Base-by-base conservation (phyloP, 192 early-diverging fungal genomes). In the Entophlyctis luteolus region DNA sequence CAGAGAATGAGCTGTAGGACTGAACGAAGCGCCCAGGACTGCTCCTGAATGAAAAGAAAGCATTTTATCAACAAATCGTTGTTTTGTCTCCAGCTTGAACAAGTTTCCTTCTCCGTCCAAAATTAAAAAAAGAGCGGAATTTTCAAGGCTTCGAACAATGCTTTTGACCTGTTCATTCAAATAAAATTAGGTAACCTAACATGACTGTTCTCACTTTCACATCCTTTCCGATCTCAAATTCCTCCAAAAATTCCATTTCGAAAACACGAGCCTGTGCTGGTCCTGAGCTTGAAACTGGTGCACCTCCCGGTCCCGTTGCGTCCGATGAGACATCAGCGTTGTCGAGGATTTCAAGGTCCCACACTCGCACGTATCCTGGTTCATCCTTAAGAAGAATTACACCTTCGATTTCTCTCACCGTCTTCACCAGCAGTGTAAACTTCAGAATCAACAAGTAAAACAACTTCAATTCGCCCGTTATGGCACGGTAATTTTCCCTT, bases 291-390 rank as follows among this genome's bases (percentile, higher is more conserved):
- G 59, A 62, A 23, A 67, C 60, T 1, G 65, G 60, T 3, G 66
- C 67, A 3, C 35, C 63, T 8, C 22, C 63, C 12, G 71, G 70
- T 37, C 71, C 71, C 3, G 67, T 53, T 12, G 69, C 46, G 25
- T 42, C 62, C 6, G 72, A 68, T 6, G 69, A 59, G 1, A 82
- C 83, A 62, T 86, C 82, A 4, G 82, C 84, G 31, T 67, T 77
- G 62, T 86, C 84, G 29, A 86, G 81, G 4, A 78, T 79, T 50
- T 86, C 85, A 27, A 86, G 73, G 56, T 86, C 85, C 85, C 85
- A 86, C 4, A 86, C 70, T 0, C 83, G 71, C 8, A 86, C 67
- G 48, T 75, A 80, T 28, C 60, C 49, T 52, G 6, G 8, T 12
- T 52, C 10, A 45, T 12, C 10, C 12, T 45, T 45, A 45, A n/a